Conservation (phyloP, 768 basidiomycete species). For the Termitomyces sp. region DNA sequence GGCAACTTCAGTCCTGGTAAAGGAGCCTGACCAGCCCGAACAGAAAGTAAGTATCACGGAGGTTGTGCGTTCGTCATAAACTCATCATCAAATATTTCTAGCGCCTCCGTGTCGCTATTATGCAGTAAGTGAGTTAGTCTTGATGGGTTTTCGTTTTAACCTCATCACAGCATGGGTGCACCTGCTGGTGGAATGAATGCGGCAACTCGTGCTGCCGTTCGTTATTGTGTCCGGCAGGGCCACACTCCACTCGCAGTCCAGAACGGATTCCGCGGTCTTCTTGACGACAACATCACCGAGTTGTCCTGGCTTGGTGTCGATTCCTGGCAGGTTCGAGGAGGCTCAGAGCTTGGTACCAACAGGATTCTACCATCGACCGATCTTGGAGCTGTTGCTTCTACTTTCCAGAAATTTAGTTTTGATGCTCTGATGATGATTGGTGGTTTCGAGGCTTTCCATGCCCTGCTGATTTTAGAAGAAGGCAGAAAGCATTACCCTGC, state of each 20-base stretch:
- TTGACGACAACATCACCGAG: slow-evolving; percentile 83
- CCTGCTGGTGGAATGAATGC: slow-evolving; percentile 99
- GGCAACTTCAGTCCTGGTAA: slow-evolving; percentile 61
- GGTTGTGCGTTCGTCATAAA: not conserved
- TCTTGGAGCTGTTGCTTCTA: slow-evolving; percentile 83
- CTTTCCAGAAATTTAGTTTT: slow-evolving; percentile 83
- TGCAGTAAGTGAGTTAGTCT: slow-evolving; percentile 61
- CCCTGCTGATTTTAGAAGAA: slow-evolving; percentile 74
- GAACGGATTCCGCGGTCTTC: slow-evolving; percentile 93
- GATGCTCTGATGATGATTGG: slow-evolving; percentile 87
- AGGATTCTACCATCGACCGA: slow-evolving; percentile 82
- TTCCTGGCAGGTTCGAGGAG: slow-evolving; percentile 93
- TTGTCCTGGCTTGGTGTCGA: slow-evolving; percentile 97
- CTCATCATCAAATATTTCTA: slow-evolving; percentile 24
- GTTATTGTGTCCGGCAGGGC: slow-evolving; percentile 90
- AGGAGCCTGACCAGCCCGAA: slow-evolving; percentile 48
- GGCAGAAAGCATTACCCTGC: slow-evolving; percentile 82
- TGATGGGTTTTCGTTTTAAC: not conserved
- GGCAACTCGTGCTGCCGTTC: slow-evolving; percentile 89
- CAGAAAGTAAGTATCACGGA: slow-evolving; percentile 33
- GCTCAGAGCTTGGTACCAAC: slow-evolving; percentile 97
- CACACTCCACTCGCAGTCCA: slow-evolving; percentile 91
- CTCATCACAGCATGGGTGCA: slow-evolving; percentile 75
- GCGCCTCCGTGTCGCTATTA: slow-evolving; percentile 78
- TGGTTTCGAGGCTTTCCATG: slow-evolving; percentile 92